Evolutionary conservation across 2,329 filamentous ascomycete species (phyloP), one percentile per base, ranked within the genome.

Genomic region (Calcarisporium arbuscula): DNA sequence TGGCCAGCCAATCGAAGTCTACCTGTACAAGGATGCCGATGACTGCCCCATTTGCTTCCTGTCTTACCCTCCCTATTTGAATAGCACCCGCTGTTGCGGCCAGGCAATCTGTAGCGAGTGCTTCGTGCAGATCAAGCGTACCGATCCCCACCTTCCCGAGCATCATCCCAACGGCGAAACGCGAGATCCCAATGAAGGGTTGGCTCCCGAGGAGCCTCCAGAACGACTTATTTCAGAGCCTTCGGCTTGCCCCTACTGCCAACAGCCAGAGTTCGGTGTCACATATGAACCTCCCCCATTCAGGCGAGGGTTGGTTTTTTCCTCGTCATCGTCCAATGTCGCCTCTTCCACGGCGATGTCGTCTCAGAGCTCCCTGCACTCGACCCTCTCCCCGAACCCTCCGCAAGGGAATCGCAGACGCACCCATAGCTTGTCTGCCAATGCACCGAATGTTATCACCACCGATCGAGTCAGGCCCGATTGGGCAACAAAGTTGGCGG

Each of bases 1-100:
- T 48, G 90, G 92, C n/a, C 87, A 95, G 48, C 84, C 85, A 1
- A 70, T 96, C 29, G 92, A 96, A 60, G 90, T 89, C 1, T 90
- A 86, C 45, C 66, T 98, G 2, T 98, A 98, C 68, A 95, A 95
- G 57, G 80, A 94, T 46, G 82, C 87, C 4, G 65, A 69, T 6
- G 92, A 98, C 56, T 98, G 92, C 51, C 90, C 92, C 5, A 95
- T 98, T 42, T 98, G 92, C 65, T 95, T 96, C 56, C 69, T 96
- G 34, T 94, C 88, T 49, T 98, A 96, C 47, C 92, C 92, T 1
- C 88, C 88, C 4, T 94, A 94, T 53, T 71, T 98, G 19, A 98
- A 98, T 62, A 83, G 81, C 45, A 98, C 92, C 1, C 74, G 92
- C 46, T 98, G 92, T 56, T 98, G 92, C 58, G 88, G 95, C 50